A percentile compares a stretch with the other conserved stretches of the same genome.
These are phyloP conservation scores for Tuber microsphaerosporum DNA, from an alignment of 495 filamentous ascomycete genomes.

Conservation along the genomic window DNA sequence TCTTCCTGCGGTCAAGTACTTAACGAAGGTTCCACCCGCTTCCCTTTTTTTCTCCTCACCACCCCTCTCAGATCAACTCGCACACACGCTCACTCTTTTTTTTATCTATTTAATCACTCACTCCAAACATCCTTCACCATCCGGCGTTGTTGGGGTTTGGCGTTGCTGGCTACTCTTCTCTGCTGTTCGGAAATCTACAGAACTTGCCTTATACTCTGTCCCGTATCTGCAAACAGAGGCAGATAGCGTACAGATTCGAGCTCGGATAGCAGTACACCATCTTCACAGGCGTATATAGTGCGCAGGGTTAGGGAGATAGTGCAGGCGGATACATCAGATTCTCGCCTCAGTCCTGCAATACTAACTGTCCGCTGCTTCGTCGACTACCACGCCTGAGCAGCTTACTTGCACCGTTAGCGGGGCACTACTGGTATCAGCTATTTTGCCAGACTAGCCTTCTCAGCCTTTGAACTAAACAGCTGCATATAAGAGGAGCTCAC, in stretches of 20 bases:
- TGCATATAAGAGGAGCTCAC: background rate
- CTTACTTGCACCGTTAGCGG: background rate
- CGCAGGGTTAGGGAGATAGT: background rate
- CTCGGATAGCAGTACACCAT: background rate
- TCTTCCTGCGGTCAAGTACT: conserved; percentile 27
- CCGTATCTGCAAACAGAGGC: background rate
- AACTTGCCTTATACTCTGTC: background rate
- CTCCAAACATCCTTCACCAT: background rate
- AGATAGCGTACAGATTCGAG: background rate
- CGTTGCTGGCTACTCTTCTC: conserved; percentile 18
- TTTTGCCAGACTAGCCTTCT: background rate
- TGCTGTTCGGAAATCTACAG: conserved; percentile 11
- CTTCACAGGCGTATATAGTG: background rate
- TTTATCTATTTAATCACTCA: background rate
- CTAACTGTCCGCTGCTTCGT: background rate
- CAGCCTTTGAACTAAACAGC: background rate
- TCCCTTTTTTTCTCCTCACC: conserved; percentile 15
- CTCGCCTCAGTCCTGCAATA: background rate
- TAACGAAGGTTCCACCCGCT: conserved; percentile 27
- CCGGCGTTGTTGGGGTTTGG: background rate
- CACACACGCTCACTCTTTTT: conserved; percentile 11
- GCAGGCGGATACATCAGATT: background rate
- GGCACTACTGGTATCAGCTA: background rate
- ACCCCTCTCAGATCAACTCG: conserved; percentile 2
- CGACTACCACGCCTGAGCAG: background rate